phyloP scores from a whole-genome alignment of 2,329 filamentous ascomycete species.

The Metarhizium humberi region DNA sequence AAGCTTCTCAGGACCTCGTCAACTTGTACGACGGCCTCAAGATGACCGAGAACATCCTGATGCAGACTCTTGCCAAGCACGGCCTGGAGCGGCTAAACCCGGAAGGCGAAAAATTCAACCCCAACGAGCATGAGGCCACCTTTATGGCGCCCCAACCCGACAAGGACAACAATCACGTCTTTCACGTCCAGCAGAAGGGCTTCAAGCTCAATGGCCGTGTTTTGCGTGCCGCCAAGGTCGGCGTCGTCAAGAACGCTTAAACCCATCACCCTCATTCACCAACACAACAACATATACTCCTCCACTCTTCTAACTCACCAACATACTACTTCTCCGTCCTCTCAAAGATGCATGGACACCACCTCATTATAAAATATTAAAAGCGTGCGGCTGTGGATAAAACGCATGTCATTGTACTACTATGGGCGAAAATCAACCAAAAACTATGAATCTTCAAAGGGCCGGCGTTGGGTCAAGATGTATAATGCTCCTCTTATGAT shows the following conservation, averaged over 20 bases:
- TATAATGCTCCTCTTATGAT: constrained; percentile 40
- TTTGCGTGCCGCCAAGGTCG: constrained; percentile 87
- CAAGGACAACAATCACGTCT: constrained; percentile 85
- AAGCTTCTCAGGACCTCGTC: constrained; percentile 59
- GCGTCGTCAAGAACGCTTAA: constrained; percentile 77
- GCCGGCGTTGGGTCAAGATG: constrained; percentile 27
- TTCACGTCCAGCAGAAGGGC: constrained; percentile 90
- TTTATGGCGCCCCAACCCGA: constrained; percentile 84
- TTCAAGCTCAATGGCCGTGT: constrained; percentile 89
- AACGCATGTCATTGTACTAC: constrained; percentile 12
- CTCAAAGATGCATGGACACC: background rate
- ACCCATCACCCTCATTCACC: background rate
- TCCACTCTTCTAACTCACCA: background rate
- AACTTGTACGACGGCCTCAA: constrained; percentile 82
- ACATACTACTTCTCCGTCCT: background rate
- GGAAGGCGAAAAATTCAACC: constrained; percentile 80
- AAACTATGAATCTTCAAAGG: constrained; percentile 12
- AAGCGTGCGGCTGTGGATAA: constrained; percentile 2
- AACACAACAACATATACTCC: background rate
- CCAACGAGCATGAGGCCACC: constrained; percentile 91
- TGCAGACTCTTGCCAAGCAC: constrained; percentile 86
- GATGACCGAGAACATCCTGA: constrained; percentile 88
- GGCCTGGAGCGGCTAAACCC: constrained; percentile 86
- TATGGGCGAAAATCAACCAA: background rate
- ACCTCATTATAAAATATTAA: constrained; percentile 3